Percentiles rank a stretch among this genome's conserved stretches.
phyloP scores from a whole-genome alignment of 2,329 filamentous ascomycete genomes.

The Neopestalotiopsis clavispora region DNA sequence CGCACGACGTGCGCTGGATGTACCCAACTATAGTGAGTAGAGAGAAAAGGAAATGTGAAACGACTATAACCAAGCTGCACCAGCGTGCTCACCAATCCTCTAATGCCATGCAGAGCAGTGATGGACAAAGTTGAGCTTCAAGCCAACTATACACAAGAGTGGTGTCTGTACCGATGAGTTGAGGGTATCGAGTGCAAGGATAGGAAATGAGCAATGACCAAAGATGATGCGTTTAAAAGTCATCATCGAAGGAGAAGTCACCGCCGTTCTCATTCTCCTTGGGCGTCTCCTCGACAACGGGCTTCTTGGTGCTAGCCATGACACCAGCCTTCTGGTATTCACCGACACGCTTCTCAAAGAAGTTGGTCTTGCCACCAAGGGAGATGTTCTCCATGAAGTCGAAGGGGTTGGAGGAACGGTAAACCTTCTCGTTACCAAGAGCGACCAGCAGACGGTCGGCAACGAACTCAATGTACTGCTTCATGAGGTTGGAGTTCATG shows the following conservation, averaged over 20 bases:
- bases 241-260: slow-evolving; percentile 93
- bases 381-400: slow-evolving; percentile 99
- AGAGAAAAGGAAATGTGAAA: slow-evolving; percentile 9
- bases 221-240: slow-evolving; percentile 71
- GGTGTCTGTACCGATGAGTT: slow-evolving; percentile 25
- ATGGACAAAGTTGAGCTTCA: slow-evolving; percentile 22
- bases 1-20: neutral
- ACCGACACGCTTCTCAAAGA: slow-evolving; percentile 99
- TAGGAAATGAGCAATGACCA: slow-evolving; percentile 23
- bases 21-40: slow-evolving; percentile 3
- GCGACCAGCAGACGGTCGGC: slow-evolving; percentile 92
- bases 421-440: slow-evolving; percentile 92
- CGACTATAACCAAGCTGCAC: slow-evolving; percentile 5
- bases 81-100: slow-evolving; percentile 19
- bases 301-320: slow-evolving; percentile 87
- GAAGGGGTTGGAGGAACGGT: slow-evolving; percentile 93
- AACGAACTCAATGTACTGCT: slow-evolving; percentile 99
- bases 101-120: slow-evolving; percentile 16
- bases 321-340: slow-evolving; percentile 99
- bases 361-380: slow-evolving; percentile 98
- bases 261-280: slow-evolving; percentile 67
- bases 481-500: slow-evolving; percentile 98
- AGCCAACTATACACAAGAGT: slow-evolving; percentile 19
- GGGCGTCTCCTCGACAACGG: slow-evolving; percentile 46
- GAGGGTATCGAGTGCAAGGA: slow-evolving; percentile 30